Conservation (phyloP, 257 asterid species). For the Gynochthodes officinalis region DNA sequence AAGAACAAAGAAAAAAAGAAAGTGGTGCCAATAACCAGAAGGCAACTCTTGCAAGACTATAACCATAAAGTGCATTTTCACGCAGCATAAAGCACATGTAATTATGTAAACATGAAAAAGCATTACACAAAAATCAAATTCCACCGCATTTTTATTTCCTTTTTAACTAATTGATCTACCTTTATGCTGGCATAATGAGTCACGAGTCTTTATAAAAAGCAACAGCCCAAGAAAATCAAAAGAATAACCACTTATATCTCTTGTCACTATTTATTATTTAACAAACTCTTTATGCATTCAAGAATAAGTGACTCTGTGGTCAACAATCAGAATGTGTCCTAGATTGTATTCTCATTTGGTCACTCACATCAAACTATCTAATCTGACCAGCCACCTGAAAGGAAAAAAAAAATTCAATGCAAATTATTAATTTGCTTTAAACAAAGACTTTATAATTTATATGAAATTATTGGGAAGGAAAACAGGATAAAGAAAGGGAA, state of each 20-base stretch:
- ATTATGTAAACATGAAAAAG: no score
- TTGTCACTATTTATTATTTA: not conserved
- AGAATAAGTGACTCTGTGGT: not conserved
- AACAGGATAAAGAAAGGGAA: not conserved
- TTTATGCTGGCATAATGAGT: not conserved
- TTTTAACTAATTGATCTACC: not conserved
- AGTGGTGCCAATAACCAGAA: not conserved
- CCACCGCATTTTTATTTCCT: not conserved
- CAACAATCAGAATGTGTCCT: not conserved
- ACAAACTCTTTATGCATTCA: not conserved
- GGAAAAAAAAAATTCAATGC: no score
- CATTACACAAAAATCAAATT: no score
- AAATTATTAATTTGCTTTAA: no score
- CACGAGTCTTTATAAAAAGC: not conserved
- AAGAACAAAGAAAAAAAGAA: no score
- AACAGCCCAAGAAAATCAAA: not conserved
- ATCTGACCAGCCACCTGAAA: not conserved
- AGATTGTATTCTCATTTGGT: not conserved
- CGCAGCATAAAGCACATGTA: no score
- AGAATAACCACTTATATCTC: not conserved
- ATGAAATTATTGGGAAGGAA: not conserved
- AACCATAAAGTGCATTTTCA: no score
- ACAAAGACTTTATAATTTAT: not conserved
- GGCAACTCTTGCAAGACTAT: not conserved
- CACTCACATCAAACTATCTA: no score